Base-by-base conservation (phyloP, 371 early-diverging fungal genomes). In the Lichtheimia corymbifera region DNA sequence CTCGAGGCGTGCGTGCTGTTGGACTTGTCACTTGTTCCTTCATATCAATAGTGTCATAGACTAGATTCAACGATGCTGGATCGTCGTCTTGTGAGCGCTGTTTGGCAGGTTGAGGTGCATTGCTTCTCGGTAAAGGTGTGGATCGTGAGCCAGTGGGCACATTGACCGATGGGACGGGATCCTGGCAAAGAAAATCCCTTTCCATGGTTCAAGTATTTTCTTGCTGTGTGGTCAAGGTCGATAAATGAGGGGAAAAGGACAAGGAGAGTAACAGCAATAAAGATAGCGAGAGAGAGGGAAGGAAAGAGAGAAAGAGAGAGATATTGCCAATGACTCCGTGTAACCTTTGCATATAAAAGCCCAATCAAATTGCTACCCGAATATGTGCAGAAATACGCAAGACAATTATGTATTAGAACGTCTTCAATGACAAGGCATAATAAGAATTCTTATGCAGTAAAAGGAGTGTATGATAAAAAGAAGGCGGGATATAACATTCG, bases 1-100 rank as follows among this genome's bases (percentile, higher is more conserved):
- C 50, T 25, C 72, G 65, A 13, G 76, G 67, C 17, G 44, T 45
- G 3, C 55, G 54, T 12, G 41, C 30, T 7, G 47, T 56, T 17
- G 61, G 60, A 58, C 45, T 56, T 7, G 40, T 60, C 6, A 42
- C 30, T 17, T 3, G 45, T 18, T 50, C 40, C 51, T 40, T 24
- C 42, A 51, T 50, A 40, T 17, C 24, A 22, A 22, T 59, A 22
- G 59, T 40, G 43, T 24, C 41, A 45, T 22, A 61, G n/a, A 54
- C n/a, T 22, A n/a, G 11, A 13, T 5, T 47, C 5, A 47, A 47
- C n/a, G 47, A 47, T 18, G 47, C n/a, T 35, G 60, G 52, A 49
- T 53, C 9, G 45, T 53, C 22, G 25, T 42, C 20, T 15, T 28
- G 43, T 5, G 47, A 47, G 18, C n/a, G n/a, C 22, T n/a, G 47